Conservation (phyloP, 202 grass and related monocot species). For the Schoenoplectus triqueter region DNA sequence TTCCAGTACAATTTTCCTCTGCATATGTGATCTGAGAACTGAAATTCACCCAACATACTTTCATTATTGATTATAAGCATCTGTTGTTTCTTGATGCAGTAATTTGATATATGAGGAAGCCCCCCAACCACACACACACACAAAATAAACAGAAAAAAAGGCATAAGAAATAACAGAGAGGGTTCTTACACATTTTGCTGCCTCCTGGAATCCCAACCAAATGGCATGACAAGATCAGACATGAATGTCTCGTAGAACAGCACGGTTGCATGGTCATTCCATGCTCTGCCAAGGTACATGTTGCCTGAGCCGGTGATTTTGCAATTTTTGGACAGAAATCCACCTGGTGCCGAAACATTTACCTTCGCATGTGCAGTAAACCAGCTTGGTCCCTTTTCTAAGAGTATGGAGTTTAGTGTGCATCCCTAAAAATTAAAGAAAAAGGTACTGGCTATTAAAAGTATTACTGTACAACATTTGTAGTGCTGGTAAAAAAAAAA, state of each 20-base stretch:
- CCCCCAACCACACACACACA: conserved; percentile 4
- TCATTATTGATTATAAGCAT: neutral
- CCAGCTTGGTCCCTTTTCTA: conserved; percentile 36
- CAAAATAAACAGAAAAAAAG: neutral
- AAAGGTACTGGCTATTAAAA: neutral
- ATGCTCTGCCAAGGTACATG: conserved; percentile 57
- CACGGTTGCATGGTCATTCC: conserved; percentile 56
- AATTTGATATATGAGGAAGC: neutral
- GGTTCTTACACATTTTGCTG: conserved; percentile 4
- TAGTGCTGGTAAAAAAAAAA: neutral
- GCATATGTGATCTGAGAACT: conserved; percentile 45
- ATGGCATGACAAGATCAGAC: conserved; percentile 37
- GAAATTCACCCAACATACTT: neutral
- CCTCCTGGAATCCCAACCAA: conserved; percentile 59
- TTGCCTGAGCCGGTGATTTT: neutral
- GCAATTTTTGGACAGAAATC: conserved; percentile 60
- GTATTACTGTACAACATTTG: neutral
- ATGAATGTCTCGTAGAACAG: conserved; percentile 55
- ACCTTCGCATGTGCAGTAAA: conserved; percentile 54
- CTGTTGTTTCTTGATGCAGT: neutral
- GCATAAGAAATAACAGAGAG: neutral
- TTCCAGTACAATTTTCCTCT: conserved; percentile 46
- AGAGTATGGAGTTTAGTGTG: conserved; percentile 40
- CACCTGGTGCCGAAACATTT: neutral
- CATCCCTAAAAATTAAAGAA: conserved; percentile 27